These are phyloP conservation scores for Peronospora destructor DNA, from an alignment of 352 stramenopile species.

Conservation along the genomic window DNA sequence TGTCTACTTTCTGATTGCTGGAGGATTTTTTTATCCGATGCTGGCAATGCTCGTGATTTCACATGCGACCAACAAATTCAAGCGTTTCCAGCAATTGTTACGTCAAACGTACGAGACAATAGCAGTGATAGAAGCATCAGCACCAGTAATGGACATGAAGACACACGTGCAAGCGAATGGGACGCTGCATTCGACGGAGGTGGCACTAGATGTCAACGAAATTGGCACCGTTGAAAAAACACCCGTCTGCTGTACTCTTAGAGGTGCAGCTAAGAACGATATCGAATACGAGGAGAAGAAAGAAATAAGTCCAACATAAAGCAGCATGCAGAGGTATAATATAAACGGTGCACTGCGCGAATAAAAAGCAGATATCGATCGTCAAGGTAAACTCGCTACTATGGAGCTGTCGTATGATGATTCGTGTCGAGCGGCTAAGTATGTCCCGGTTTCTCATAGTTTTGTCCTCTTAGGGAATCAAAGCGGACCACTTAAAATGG, in stretches of 20 bases:
- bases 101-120: slow-evolving; percentile 43
- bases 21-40: slow-evolving; percentile 48
- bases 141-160: slow-evolving; percentile 37
- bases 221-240: slow-evolving; percentile 37
- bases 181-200: slow-evolving; percentile 19
- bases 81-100: slow-evolving; percentile 39
- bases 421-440: no score
- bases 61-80: slow-evolving; percentile 58
- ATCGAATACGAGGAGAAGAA: slow-evolving; percentile 19
- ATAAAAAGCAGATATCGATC: not conserved
- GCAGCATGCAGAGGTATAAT: slow-evolving; percentile 1
- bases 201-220: slow-evolving; percentile 32
- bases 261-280: slow-evolving; percentile 29
- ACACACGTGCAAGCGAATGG: slow-evolving; percentile 20
- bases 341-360: not conserved
- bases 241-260: slow-evolving; percentile 34
- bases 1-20: slow-evolving; percentile 50
- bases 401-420: slow-evolving; percentile 5
- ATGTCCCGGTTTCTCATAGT: not conserved
- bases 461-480: slow-evolving; percentile 27
- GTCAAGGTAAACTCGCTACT: slow-evolving; percentile 11
- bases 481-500: no score
- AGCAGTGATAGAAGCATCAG: slow-evolving; percentile 42
- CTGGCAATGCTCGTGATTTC: slow-evolving; percentile 56
- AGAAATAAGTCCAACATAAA: slow-evolving; percentile 11